Base-by-base conservation (phyloP, 495 filamentous ascomycete genomes). In the Antarctomyces pellizariae region DNA sequence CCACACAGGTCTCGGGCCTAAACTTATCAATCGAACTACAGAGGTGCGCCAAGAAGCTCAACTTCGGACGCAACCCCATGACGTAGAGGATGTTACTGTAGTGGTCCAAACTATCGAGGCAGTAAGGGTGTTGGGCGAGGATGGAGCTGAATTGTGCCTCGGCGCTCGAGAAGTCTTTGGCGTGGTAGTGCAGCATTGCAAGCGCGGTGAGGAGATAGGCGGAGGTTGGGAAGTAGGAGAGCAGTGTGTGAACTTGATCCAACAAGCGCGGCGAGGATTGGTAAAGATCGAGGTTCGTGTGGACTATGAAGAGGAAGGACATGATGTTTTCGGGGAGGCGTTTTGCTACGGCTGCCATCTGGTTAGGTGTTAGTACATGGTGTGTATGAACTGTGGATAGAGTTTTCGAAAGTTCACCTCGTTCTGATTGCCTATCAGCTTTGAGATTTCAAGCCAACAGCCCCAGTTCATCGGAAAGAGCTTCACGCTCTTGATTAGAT, bases 41-140 rank as follows among this genome's bases (percentile, higher is more conserved):
- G 8, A 90, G 52, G 36, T 92, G 80, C 4, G 86, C 89, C 11
- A 99, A 52, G 37, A 86, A 92, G 1, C 83, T 82, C 12, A 99
- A 58, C 39, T 89, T 84, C 0, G 89, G 78, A 7, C 82, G 64
- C 18, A 66, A 53, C 31, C 69, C 68, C 62, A 95, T 74, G 15
- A 99, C 86, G 41, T 89, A 95, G 17, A 99, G 62, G 26, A 95
- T 86, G 39, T 99, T 95, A 7, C 79, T 90, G 47, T 91, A 99
- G 40, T 89, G 73, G 37, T 95, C 89, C 3, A 95, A 57, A 9
- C 69, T 68, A 39, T 99, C 89, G 26, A 95, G 59, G 6, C 89
- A 69, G 39, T 91, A 74, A 0, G 89, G 89, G 31, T 89, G 75
- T 13, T 67, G 49, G 7, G 67, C 62, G 14, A 93, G 50, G 5